A percentile compares a stretch with the other conserved stretches of the same genome.
Conservation (phyloP, 805 yeast genomes). For the Candida succiphila region DNA sequence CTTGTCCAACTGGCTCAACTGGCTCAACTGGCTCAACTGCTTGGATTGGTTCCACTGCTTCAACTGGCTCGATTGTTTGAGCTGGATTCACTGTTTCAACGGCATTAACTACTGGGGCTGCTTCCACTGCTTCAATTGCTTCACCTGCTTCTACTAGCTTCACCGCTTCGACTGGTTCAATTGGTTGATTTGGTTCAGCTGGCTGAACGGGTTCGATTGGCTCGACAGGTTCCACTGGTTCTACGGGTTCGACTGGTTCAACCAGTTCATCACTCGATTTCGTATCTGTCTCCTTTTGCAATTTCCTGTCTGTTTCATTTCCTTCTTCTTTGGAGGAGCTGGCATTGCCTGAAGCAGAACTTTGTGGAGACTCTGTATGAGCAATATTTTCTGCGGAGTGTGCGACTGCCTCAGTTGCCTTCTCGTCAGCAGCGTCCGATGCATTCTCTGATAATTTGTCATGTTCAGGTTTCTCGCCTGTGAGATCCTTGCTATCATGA, state of each 20-base stretch:
- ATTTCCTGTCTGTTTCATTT: conserved; percentile 1
- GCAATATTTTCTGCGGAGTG: not conserved
- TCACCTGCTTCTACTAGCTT: not conserved
- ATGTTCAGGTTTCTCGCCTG: too few species aligned
- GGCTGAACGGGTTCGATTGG: conserved; percentile 5
- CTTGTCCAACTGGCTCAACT: conserved; percentile 5
- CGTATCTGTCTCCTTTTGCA: not conserved
- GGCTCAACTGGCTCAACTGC: conserved; percentile 2
- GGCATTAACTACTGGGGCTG: not conserved
- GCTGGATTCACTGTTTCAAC: too few species aligned
- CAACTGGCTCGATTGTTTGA: too few species aligned
- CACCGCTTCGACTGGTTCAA: too few species aligned
- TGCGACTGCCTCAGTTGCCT: conserved; percentile 3
- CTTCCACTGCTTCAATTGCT: conserved; percentile 3
- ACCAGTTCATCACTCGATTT: not conserved
- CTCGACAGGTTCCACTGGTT: conserved; percentile 3
- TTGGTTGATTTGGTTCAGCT: not conserved
- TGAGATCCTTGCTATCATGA: too few species aligned
- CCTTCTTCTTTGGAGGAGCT: conserved; percentile 4
- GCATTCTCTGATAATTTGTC: too few species aligned
- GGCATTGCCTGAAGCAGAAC: too few species aligned
- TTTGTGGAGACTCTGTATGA: too few species aligned
- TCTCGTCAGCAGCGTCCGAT: not conserved
- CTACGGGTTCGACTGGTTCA: not conserved
- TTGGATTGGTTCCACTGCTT: not conserved